Conservation (phyloP, 2,329 filamentous ascomycete genomes). For the Fusarium nurragi region DNA sequence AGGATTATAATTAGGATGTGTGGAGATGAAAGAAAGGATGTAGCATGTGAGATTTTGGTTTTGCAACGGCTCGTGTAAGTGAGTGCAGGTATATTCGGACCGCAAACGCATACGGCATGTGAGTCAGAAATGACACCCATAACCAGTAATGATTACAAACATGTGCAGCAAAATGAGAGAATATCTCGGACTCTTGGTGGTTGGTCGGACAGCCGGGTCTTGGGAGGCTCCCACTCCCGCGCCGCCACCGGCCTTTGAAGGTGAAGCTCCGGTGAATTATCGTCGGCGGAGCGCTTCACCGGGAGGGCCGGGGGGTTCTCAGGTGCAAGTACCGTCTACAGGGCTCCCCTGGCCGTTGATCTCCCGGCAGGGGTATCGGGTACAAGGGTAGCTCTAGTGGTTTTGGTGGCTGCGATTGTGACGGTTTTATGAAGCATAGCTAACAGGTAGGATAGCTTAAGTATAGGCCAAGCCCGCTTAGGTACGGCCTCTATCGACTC, state of each 20-base stretch:
- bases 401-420: slow-evolving; percentile 3
- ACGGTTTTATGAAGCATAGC: slow-evolving; percentile 22
- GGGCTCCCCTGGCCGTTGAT: neutral
- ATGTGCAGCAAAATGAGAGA: neutral
- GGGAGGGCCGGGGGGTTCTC: neutral
- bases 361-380: neutral
- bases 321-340: slow-evolving; percentile 15
- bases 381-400: slow-evolving; percentile 9
- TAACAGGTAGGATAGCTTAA: neutral
- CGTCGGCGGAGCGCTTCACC: slow-evolving; percentile 33
- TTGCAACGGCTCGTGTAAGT: too few species aligned
- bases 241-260: neutral
- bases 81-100: slow-evolving; percentile 9
- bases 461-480: slow-evolving; percentile 15
- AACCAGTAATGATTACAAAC: neutral
- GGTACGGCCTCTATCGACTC: neutral
- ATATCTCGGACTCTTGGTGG: neutral
- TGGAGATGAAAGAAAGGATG: neutral
- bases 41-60: slow-evolving; percentile 8
- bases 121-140: slow-evolving; percentile 11
- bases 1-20: neutral
- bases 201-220: slow-evolving; percentile 30
- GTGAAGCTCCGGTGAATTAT: slow-evolving; percentile 42
- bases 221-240: neutral
- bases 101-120: slow-evolving; percentile 1